These are phyloP conservation scores for Solanum tarijense DNA, from an alignment of 257 asterid genomes.

Conservation along the genomic window DNA sequence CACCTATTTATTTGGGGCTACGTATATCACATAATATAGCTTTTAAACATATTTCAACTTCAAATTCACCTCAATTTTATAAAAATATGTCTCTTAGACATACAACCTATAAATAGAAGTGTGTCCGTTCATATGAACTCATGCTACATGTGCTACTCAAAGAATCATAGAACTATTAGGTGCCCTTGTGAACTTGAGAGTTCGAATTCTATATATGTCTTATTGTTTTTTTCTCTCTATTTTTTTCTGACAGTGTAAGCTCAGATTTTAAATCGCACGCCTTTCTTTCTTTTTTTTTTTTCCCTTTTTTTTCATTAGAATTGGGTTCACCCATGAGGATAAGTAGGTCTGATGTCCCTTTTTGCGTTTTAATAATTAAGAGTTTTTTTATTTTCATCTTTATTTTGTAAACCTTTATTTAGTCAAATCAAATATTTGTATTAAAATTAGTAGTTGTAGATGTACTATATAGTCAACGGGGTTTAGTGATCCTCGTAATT, in stretches of 20 bases:
- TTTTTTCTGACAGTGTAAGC: not conserved
- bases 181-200: not conserved
- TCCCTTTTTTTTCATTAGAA: not conserved
- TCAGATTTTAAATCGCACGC: too few relatives aligned
- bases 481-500: not conserved
- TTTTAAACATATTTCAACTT: not conserved
- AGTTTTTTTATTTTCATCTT: too few relatives aligned
- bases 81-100: not conserved
- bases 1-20: not conserved
- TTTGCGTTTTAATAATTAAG: too few relatives aligned
- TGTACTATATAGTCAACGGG: not conserved
- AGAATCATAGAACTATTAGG: too few relatives aligned
- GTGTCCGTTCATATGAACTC: too few relatives aligned
- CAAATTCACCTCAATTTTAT: not conserved
- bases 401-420: too few relatives aligned
- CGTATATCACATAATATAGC: not conserved
- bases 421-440: not conserved
- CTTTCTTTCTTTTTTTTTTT: too few relatives aligned
- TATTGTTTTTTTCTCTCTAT: not conserved
- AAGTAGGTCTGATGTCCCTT: not conserved
- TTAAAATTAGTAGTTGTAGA: not conserved
- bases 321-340: not conserved
- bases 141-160: too few relatives aligned
- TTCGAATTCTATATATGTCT: not conserved
- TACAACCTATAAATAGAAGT: too few relatives aligned